Percentiles rank a stretch among this genome's conserved stretches.
Evolutionary conservation across 345 rosid genomes (phyloP).

Genomic region (Ceriops zippeliana): DNA sequence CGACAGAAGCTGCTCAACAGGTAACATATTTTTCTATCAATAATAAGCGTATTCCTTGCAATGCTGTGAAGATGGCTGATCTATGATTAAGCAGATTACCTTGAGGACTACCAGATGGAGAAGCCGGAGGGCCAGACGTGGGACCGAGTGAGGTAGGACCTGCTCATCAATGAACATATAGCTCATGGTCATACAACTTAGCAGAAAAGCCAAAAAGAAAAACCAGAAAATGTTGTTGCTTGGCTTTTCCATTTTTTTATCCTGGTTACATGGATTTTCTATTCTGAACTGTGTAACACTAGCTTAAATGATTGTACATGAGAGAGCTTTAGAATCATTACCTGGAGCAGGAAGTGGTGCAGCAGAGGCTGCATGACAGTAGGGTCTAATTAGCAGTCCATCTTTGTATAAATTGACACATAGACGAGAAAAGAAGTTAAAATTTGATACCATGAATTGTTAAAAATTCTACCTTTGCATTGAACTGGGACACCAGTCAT

Average conservation of each 20-base stretch:
- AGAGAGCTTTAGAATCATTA: slow-evolving; percentile 6
- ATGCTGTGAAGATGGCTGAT: background rate
- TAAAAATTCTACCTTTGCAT: slow-evolving; percentile 48
- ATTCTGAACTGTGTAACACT: no score
- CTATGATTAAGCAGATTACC: slow-evolving; percentile 26
- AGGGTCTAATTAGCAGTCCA: background rate
- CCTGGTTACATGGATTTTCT: no score
- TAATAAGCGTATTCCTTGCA: background rate
- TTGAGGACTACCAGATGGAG: slow-evolving; percentile 45
- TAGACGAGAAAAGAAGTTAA: background rate
- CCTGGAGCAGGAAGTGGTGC: slow-evolving; percentile 84
- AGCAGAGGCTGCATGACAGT: slow-evolving; percentile 40
- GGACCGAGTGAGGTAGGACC: slow-evolving; percentile 60
- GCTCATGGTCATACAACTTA: background rate
- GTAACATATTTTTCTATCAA: background rate
- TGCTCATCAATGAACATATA: slow-evolving; percentile 13
- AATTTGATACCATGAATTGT: background rate
- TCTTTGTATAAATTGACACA: background rate
- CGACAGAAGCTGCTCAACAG: slow-evolving; percentile 36
- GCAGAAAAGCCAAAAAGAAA: background rate
- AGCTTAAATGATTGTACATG: background rate
- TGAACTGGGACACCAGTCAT: slow-evolving; percentile 76
- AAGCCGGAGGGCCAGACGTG: slow-evolving; percentile 36
- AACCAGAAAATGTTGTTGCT: background rate
- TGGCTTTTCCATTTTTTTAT: background rate